A percentile compares a stretch with the other conserved stretches of the same genome.
These are phyloP conservation scores for Pulveroboletus sp. DNA, from an alignment of 768 basidiomycete species.

Conservation along the genomic window DNA sequence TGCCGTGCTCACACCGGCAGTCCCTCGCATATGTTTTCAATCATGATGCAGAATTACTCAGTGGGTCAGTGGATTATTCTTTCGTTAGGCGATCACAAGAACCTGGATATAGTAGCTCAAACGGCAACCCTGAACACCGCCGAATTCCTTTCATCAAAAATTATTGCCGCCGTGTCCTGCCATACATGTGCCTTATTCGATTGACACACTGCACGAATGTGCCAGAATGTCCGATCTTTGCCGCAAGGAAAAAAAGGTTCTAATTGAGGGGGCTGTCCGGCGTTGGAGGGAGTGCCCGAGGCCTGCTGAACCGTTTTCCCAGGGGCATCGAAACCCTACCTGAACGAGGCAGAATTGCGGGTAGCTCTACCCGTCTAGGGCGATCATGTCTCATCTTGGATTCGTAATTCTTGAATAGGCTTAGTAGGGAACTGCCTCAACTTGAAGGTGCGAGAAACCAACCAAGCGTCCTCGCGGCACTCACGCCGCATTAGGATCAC, in stretches of 20 bases:
- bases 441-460: too few species aligned
- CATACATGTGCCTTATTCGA: not conserved
- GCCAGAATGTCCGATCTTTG: too few species aligned
- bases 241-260: too few species aligned
- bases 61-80: not conserved
- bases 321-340: not conserved
- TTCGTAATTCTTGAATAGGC: not conserved
- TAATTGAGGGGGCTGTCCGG: too few species aligned
- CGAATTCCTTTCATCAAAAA: not conserved
- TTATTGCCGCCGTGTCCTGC: not conserved
- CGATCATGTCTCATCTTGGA: not conserved
- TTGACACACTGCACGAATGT: too few species aligned
- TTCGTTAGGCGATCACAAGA: not conserved
- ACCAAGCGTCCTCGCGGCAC: too few species aligned
- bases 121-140: constrained; percentile 9
- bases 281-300: too few species aligned
- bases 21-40: too few species aligned
- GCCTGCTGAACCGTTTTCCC: not conserved
- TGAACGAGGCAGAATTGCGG: not conserved
- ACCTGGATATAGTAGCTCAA: not conserved
- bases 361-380: not conserved
- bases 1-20: too few species aligned
- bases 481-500: too few species aligned
- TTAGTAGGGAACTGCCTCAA: too few species aligned
- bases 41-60: too few species aligned